A percentile compares a stretch with the other conserved stretches of the same genome.
Evolutionary conservation across 2,329 filamentous ascomycete genomes (phyloP).

Genomic region (Phoma herbarum): DNA sequence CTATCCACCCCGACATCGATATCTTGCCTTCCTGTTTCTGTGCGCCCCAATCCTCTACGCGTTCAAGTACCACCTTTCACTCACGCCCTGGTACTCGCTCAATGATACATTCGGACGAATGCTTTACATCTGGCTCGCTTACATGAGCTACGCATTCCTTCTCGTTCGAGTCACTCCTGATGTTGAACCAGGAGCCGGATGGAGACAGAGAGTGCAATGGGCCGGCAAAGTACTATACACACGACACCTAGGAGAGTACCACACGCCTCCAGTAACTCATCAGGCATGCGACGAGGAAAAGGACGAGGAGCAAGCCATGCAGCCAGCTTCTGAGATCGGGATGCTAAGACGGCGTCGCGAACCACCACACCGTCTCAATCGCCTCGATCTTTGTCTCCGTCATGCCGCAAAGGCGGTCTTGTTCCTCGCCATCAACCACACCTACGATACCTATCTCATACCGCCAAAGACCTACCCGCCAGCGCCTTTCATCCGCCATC

Average conservation of each 20-base stretch:
- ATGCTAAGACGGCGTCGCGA: not conserved
- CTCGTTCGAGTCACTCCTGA: slow-evolving; percentile 20
- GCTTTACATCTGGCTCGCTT: slow-evolving; percentile 31
- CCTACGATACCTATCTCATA: not conserved
- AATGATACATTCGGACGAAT: slow-evolving; percentile 30
- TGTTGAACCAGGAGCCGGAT: not conserved
- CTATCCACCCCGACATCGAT: slow-evolving; percentile 25
- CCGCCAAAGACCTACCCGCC: not conserved
- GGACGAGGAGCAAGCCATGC: not conserved
- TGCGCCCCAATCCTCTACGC: slow-evolving; percentile 22
- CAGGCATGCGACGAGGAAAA: not conserved
- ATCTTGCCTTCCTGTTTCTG: slow-evolving; percentile 21
- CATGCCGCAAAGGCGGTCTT: not conserved
- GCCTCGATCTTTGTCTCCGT: not conserved
- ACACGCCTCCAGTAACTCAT: not conserved
- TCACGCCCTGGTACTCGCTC: slow-evolving; percentile 13
- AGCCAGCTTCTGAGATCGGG: not conserved
- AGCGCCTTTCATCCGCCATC: slow-evolving; percentile 14
- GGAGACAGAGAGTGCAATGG: not conserved
- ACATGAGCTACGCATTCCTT: slow-evolving; percentile 28
- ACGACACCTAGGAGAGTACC: not conserved
- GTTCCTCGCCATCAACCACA: not conserved
- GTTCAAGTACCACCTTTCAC: slow-evolving; percentile 16
- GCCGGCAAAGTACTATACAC: slow-evolving; percentile 6
- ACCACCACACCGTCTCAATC: not conserved